Percentiles rank a stretch among this genome's conserved stretches.
Conservation (phyloP, 768 basidiomycete species). For the Tulasnella sp. region DNA sequence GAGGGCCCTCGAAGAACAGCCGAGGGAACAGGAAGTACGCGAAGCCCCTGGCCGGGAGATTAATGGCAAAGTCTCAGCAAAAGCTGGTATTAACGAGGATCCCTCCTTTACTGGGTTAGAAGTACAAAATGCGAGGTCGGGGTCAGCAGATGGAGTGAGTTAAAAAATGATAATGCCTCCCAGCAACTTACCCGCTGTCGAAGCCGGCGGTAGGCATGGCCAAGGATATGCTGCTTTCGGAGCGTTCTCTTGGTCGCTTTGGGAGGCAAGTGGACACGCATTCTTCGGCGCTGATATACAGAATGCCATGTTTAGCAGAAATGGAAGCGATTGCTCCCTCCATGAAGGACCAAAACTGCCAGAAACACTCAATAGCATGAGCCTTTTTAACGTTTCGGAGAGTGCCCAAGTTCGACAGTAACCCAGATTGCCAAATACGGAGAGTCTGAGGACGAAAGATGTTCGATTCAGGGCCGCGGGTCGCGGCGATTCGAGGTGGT, state of each 20-base stretch:
- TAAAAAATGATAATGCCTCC: no score
- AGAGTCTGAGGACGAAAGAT: slow-evolving; percentile 39
- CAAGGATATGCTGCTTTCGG: slow-evolving; percentile 35
- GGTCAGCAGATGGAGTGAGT: no score
- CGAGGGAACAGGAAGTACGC: slow-evolving; percentile 36
- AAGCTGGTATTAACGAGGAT: slow-evolving; percentile 33
- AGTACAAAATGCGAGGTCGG: background rate
- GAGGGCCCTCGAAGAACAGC: slow-evolving; percentile 10
- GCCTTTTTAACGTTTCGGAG: background rate
- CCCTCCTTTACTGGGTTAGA: slow-evolving; percentile 40
- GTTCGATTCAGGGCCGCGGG: slow-evolving; percentile 38
- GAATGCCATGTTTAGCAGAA: slow-evolving; percentile 38
- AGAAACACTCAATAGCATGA: background rate
- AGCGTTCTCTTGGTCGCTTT: slow-evolving; percentile 35
- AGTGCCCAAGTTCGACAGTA: background rate
- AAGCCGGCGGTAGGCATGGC: slow-evolving; percentile 37
- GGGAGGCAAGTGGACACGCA: slow-evolving; percentile 32
- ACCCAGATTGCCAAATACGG: slow-evolving; percentile 37
- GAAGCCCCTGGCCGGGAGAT: slow-evolving; percentile 33
- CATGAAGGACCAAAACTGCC: slow-evolving; percentile 37
- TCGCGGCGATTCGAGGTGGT: slow-evolving; percentile 31
- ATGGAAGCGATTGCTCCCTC: slow-evolving; percentile 37
- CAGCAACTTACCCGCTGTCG: slow-evolving; percentile 7
- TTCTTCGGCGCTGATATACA: slow-evolving; percentile 21
- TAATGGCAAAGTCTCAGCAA: slow-evolving; percentile 48